Percentiles rank a stretch among this genome's conserved stretches.
Evolutionary conservation across 202 grass and related monocot species (phyloP).

Genomic region (Dendrocalamus latiflorus): DNA sequence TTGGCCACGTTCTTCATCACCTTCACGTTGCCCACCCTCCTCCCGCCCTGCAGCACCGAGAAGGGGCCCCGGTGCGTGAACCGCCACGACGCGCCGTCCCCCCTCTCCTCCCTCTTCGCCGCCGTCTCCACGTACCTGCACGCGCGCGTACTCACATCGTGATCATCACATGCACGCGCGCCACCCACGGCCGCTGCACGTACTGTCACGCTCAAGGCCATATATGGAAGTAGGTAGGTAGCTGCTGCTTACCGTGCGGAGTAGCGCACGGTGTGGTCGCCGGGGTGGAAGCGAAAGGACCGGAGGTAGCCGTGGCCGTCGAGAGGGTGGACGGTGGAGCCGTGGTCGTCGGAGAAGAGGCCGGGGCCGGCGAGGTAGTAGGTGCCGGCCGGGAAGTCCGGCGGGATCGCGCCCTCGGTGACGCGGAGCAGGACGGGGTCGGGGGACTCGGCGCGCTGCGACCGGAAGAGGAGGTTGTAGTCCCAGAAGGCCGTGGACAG

Average conservation of each 20-base stretch:
- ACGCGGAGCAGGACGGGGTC: conserved; percentile 50
- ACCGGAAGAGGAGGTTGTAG: conserved; percentile 95
- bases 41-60: conserved; percentile 76
- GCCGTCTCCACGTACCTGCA: conserved; percentile 71
- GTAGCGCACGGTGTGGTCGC: conserved; percentile 21
- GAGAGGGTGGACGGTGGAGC: conserved; percentile 89
- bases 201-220: background rate
- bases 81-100: conserved; percentile 39
- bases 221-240: background rate
- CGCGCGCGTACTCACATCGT: background rate
- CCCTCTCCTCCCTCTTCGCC: conserved; percentile 70
- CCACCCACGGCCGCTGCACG: background rate
- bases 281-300: conserved; percentile 54
- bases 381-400: conserved; percentile 63
- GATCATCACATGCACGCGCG: background rate
- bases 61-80: conserved; percentile 96
- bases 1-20: conserved; percentile 99
- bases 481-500: conserved; percentile 68
- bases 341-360: conserved; percentile 83
- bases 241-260: conserved; percentile 42
- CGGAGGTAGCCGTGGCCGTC: conserved; percentile 98
- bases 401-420: conserved; percentile 57
- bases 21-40: conserved; percentile 77
- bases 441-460: conserved; percentile 63
- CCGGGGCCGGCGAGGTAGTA: conserved; percentile 89